Conservation (phyloP, 768 basidiomycete genomes). For the Rossbeevera mucosa region DNA sequence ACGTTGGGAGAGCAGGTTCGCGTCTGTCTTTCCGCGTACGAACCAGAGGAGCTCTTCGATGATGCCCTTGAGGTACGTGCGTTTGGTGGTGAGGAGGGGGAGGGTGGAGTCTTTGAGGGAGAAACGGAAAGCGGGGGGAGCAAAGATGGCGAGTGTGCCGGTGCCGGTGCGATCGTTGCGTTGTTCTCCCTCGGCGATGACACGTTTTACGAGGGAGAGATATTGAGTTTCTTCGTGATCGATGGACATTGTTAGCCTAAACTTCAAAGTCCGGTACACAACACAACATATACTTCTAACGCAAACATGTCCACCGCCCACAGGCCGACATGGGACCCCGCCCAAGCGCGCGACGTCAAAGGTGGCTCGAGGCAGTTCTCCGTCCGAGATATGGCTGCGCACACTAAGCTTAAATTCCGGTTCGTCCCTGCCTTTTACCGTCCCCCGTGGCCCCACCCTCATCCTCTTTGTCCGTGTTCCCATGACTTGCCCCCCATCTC, state of each 20-base stretch:
- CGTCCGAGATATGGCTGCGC: slow-evolving; percentile 87
- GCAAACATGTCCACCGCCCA: slow-evolving; percentile 90
- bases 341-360: slow-evolving; percentile 88
- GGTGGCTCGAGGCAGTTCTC: slow-evolving; percentile 91
- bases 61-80: slow-evolving; percentile 88
- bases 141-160: slow-evolving; percentile 88
- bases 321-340: slow-evolving; percentile 96
- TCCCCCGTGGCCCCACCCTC: background rate
- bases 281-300: too few relatives aligned
- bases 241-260: background rate
- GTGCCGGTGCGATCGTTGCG: slow-evolving; percentile 94
- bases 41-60: slow-evolving; percentile 97
- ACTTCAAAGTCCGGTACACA: too few relatives aligned
- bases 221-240: slow-evolving; percentile 88
- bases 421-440: slow-evolving; percentile 29
- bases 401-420: slow-evolving; percentile 99
- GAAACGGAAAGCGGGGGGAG: slow-evolving; percentile 87
- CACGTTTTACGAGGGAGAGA: slow-evolving; percentile 70
- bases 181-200: slow-evolving; percentile 69
- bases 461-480: background rate
- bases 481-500: background rate
- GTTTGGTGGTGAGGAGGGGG: slow-evolving; percentile 92
- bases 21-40: slow-evolving; percentile 78
- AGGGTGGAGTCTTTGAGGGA: slow-evolving; percentile 70
- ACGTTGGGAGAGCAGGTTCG: slow-evolving; percentile 65